Evolutionary conservation across 495 filamentous ascomycete species (phyloP).

Genomic region (Cercophora samala): DNA sequence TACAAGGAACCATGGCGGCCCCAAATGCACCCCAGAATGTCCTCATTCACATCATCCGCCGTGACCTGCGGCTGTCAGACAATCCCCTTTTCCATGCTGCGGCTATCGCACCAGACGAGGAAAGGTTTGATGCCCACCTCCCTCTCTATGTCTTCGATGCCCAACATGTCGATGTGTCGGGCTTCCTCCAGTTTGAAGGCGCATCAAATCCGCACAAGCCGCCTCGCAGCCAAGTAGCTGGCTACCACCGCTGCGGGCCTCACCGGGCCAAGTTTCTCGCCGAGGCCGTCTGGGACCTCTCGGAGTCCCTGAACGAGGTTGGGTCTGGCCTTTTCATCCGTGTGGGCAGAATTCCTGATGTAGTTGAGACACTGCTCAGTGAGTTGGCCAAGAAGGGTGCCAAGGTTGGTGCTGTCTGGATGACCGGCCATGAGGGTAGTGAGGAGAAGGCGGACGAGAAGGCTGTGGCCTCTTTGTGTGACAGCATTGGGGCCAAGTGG

Average conservation of each 20-base stretch:
- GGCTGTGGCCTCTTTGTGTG: slow-evolving; percentile 47
- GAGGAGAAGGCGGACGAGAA: slow-evolving; percentile 64
- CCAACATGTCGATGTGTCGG: slow-evolving; percentile 66
- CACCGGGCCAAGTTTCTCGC: slow-evolving; percentile 66
- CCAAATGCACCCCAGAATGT: slow-evolving; percentile 38
- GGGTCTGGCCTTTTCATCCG: slow-evolving; percentile 60
- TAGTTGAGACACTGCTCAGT: slow-evolving; percentile 50
- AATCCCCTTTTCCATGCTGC: slow-evolving; percentile 63
- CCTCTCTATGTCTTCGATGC: slow-evolving; percentile 64
- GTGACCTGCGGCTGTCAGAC: slow-evolving; percentile 65
- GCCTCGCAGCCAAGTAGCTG: slow-evolving; percentile 53
- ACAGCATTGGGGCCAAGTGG: slow-evolving; percentile 50
- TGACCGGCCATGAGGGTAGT: slow-evolving; percentile 59
- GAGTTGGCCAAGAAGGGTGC: slow-evolving; percentile 38
- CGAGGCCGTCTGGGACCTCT: slow-evolving; percentile 66
- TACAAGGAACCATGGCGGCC: slow-evolving; percentile 28
- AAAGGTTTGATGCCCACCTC: slow-evolving; percentile 54
- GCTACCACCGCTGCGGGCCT: slow-evolving; percentile 65
- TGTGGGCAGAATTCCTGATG: slow-evolving; percentile 55
- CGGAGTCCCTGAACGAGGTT: slow-evolving; percentile 50
- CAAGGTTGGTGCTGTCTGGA: slow-evolving; percentile 62
- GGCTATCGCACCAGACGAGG: slow-evolving; percentile 35
- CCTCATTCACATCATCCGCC: slow-evolving; percentile 60
- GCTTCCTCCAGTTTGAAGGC: slow-evolving; percentile 50
- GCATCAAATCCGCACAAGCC: slow-evolving; percentile 54